Evolutionary conservation across 192 early-diverging fungal species (phyloP).

Genomic region (Coemansia erecta): DNA sequence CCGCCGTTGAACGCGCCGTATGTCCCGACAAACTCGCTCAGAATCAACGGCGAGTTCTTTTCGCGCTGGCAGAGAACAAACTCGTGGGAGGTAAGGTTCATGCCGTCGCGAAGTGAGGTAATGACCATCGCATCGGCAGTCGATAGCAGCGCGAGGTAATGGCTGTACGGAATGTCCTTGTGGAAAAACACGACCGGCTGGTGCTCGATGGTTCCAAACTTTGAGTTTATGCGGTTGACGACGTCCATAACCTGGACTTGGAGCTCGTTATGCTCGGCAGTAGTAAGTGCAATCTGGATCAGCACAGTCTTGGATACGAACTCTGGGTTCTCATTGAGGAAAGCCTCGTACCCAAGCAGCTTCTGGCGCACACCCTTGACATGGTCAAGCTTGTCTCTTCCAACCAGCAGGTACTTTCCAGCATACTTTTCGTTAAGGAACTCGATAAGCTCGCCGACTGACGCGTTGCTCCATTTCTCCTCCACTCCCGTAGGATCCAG

Average conservation of each 20-base stretch:
- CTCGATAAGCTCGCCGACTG: slow-evolving; percentile 74
- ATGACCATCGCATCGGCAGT: slow-evolving; percentile 88
- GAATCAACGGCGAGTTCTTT: slow-evolving; percentile 76
- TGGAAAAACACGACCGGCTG: slow-evolving; percentile 87
- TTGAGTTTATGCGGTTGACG: slow-evolving; percentile 88
- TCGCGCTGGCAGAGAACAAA: slow-evolving; percentile 90
- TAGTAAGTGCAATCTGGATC: slow-evolving; percentile 92
- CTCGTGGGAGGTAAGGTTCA: slow-evolving; percentile 96
- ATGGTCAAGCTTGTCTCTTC: slow-evolving; percentile 93
- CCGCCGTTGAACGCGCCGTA: slow-evolving; percentile 84
- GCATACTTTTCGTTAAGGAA: slow-evolving; percentile 82
- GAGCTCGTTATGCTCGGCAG: slow-evolving; percentile 86
- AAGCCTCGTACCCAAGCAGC: slow-evolving; percentile 87
- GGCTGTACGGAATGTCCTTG: slow-evolving; percentile 87
- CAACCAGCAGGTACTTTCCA: slow-evolving; percentile 91
- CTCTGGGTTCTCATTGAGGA: slow-evolving; percentile 82
- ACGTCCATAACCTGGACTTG: slow-evolving; percentile 86
- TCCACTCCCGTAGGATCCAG: slow-evolving; percentile 79
- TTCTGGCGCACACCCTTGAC: slow-evolving; percentile 96
- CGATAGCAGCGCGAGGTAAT: slow-evolving; percentile 86
- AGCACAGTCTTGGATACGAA: slow-evolving; percentile 89
- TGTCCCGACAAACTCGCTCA: slow-evolving; percentile 97
- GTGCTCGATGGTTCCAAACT: slow-evolving; percentile 87
- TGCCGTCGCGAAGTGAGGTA: slow-evolving; percentile 90
- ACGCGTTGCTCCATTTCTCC: slow-evolving; percentile 64